Evolutionary conservation across 306 rosid species (phyloP).

Genomic region (Trifolium fragiferum): DNA sequence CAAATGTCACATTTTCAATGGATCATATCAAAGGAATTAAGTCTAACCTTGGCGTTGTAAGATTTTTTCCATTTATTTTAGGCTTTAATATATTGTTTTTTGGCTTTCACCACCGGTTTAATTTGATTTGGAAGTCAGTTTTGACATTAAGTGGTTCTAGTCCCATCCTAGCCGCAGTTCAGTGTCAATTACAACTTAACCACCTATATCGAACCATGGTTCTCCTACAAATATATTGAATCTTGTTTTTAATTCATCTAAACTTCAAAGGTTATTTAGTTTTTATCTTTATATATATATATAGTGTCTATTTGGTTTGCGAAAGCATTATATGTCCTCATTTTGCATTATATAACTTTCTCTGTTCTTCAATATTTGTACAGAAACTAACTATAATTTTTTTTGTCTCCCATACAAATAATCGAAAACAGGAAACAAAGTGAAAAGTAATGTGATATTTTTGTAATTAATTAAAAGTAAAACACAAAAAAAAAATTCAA

Average conservation of each 20-base stretch:
- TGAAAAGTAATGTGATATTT: too few species aligned
- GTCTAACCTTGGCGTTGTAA: constrained; percentile 40
- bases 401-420: too few species aligned
- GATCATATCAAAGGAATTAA: constrained; percentile 33
- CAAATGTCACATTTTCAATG: constrained; percentile 24
- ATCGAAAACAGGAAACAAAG: too few species aligned
- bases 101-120: too few species aligned
- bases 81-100: background rate
- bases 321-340: background rate
- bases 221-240: background rate
- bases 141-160: too few species aligned
- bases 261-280: background rate
- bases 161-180: too few species aligned
- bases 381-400: background rate
- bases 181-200: too few species aligned
- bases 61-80: background rate
- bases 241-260: background rate
- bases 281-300: too few species aligned
- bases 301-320: background rate
- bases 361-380: background rate
- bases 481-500: too few species aligned
- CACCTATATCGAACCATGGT: too few species aligned
- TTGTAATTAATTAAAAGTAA: too few species aligned
- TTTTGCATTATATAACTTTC: background rate
- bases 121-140: too few species aligned